These are phyloP conservation scores for Hylodesmum podocarpum DNA, from an alignment of 306 rosid genomes.

Conservation along the genomic window DNA sequence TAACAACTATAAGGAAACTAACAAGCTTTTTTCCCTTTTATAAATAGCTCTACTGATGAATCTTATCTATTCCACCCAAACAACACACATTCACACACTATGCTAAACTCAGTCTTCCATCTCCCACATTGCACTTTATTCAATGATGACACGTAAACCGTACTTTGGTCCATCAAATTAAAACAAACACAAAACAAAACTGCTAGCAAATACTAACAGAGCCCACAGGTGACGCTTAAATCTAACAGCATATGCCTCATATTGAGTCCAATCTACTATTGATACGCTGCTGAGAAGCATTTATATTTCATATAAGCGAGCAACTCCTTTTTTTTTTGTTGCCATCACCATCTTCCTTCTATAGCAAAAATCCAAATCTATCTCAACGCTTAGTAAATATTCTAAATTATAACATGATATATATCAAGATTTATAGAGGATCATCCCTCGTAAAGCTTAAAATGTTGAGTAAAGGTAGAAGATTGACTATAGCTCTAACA, in stretches of 20 bases:
- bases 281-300: neutral
- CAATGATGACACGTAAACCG: neutral
- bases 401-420: neutral
- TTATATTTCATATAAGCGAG: neutral
- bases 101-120: constrained; percentile 16
- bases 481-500: neutral
- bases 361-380: neutral
- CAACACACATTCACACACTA: neutral
- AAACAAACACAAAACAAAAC: neutral
- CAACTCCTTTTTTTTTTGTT: neutral
- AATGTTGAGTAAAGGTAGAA: neutral
- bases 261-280: neutral
- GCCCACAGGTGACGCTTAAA: neutral
- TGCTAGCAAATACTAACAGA: neutral
- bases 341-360: neutral
- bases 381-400: neutral
- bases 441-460: neutral
- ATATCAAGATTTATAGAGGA: neutral
- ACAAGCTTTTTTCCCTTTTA: neutral
- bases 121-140: constrained; percentile 6
- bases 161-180: neutral
- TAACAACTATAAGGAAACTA: neutral
- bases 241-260: neutral
- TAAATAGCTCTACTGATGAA: neutral
- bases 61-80: constrained; percentile 2